Base-by-base conservation (phyloP, 148 eudicot species). In the Diospyros lotus region DNA sequence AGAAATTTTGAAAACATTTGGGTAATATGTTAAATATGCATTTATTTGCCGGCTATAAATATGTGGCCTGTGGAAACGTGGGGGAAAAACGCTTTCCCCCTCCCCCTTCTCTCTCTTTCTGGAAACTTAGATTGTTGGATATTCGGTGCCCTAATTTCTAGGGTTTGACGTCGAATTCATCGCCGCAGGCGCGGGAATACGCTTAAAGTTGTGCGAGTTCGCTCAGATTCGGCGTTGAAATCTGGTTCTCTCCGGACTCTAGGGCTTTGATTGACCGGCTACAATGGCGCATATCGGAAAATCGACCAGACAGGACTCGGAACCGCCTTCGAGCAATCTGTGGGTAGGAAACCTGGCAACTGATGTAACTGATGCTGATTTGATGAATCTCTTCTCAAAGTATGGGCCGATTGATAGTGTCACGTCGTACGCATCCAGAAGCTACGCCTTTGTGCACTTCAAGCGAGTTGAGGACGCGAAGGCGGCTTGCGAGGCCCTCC, bases 331-430 rank as follows among this genome's bases (percentile, higher is more conserved):
- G 53, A 87, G 85, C 76, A 89, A 89, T 80, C 85, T 94, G 1
- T 94, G 97, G 97, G 90, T 94, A 4, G 98, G 93, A 2, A 94
- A 92, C 75, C 18, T 94, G 48, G 59, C 93, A 0, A 17, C 80
- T 17, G 91, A 89, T 1, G 87, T 92, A 0, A 70, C 86, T 0
- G 97, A 92, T 15, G 40, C 95, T 0, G 97, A 94, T 53, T 73
- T 94, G 64, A 64, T 61, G 75, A 64, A 59, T 13, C 15, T 92
- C 8, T 90, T 94, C 67, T 83, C 78, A 0, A 94, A 89, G 66
- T 64, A 87, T 51, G 98, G 97, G 0, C 59, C 61, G 11, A n/a
- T 94, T 42, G 96, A 87, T 15, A 84, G 83, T 41, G 58, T 90
- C 3, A 86, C 92, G 0, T 72, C 81, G 28, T 92, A 94, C 56